Evolutionary conservation across 2,329 filamentous ascomycete species (phyloP).

Genomic region (Ceratocystis smalleyi): DNA sequence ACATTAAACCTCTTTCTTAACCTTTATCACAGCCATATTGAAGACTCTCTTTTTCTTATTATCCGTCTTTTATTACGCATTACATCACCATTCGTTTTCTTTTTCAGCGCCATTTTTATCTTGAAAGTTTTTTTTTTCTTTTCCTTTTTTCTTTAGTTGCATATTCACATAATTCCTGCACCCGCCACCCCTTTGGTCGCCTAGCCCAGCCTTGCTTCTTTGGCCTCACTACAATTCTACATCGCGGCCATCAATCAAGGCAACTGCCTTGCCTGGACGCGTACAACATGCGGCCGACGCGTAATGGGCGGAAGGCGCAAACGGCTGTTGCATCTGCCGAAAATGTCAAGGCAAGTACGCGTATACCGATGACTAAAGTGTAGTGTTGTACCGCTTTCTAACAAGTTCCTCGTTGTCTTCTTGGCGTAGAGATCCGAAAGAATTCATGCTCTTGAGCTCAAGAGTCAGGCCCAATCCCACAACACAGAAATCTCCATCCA

Average conservation of each 20-base stretch:
- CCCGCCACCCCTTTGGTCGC: neutral
- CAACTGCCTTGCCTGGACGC: slow-evolving; percentile 10
- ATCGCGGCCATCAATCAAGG: neutral
- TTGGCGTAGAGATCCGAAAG: slow-evolving; percentile 13
- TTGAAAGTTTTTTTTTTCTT: neutral
- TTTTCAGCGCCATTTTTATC: neutral
- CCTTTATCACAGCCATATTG: neutral
- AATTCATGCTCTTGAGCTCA: slow-evolving; percentile 26
- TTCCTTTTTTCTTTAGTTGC: neutral
- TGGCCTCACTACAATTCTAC: neutral
- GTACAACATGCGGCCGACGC: slow-evolving; percentile 14
- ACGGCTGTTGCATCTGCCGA: slow-evolving; percentile 2
- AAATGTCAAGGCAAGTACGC: slow-evolving; percentile 13
- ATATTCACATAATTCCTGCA: neutral
- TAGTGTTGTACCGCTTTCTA: neutral
- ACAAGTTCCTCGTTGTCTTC: neutral
- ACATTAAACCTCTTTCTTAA: slow-evolving; percentile 1
- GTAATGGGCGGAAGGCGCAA: slow-evolving; percentile 13
- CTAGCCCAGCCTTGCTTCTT: neutral
- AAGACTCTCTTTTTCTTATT: neutral
- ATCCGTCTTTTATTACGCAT: neutral
- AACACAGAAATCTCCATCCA: slow-evolving; percentile 51
- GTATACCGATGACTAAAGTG: neutral
- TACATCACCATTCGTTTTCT: neutral
- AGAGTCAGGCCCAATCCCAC: slow-evolving; percentile 57